These are phyloP conservation scores for Diaporthe sp. DNA, from an alignment of 2,329 filamentous ascomycete genomes.

Conservation along the genomic window DNA sequence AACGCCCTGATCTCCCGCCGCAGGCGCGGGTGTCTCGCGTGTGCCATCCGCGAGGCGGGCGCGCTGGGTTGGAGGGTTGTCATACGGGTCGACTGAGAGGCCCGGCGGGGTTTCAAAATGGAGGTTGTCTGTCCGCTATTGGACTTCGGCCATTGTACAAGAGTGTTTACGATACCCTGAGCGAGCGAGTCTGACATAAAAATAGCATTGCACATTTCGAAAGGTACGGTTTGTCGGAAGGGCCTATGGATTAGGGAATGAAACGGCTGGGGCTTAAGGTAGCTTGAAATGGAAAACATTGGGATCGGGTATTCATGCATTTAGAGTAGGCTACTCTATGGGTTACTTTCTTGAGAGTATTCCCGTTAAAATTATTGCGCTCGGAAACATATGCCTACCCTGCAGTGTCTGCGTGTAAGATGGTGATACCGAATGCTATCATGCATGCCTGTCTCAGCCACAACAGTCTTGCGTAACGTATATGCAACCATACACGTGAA, in stretches of 20 bases:
- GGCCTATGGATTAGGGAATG: background rate
- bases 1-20: slow-evolving; percentile 79
- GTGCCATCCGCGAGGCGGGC: slow-evolving; percentile 81
- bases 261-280: background rate
- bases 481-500: background rate
- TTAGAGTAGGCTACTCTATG: background rate
- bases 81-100: slow-evolving; percentile 66
- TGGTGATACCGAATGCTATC: background rate
- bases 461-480: background rate
- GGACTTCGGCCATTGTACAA: slow-evolving; percentile 10
- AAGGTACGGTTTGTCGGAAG: background rate
- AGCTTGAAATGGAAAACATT: background rate
- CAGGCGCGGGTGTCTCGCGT: slow-evolving; percentile 78
- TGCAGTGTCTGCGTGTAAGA: background rate
- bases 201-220: background rate
- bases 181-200: slow-evolving; percentile 24
- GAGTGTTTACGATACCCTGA: slow-evolving; percentile 38
- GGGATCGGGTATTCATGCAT: background rate
- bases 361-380: no score
- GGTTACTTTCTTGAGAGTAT: background rate
- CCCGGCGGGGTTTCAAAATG: background rate
- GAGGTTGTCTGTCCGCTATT: background rate
- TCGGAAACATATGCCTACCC: background rate
- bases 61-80: slow-evolving; percentile 78
- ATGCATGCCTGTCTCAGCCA: slow-evolving; percentile 18